These are phyloP conservation scores for Penicillium herquei DNA, from an alignment of 495 filamentous ascomycete genomes.

Conservation along the genomic window DNA sequence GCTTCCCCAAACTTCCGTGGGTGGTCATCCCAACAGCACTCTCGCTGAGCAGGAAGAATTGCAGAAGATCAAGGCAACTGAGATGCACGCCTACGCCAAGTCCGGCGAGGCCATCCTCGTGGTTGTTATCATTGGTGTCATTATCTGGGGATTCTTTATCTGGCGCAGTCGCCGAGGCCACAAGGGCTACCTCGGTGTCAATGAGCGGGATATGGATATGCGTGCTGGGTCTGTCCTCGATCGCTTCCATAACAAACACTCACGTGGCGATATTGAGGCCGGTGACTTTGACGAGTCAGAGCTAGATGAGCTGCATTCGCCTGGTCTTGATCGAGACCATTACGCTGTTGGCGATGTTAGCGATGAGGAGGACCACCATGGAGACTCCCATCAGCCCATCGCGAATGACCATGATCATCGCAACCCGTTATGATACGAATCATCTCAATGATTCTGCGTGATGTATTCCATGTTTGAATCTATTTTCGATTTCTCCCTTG, in stretches of 20 bases:
- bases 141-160: constrained; percentile 79
- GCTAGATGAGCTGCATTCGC: constrained; percentile 68
- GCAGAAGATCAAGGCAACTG: constrained; percentile 75
- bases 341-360: constrained; percentile 46
- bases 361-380: constrained; percentile 33
- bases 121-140: constrained; percentile 76
- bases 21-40: constrained; percentile 80
- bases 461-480: neutral
- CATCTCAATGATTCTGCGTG: neutral
- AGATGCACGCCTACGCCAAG: constrained; percentile 89
- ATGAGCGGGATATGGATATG: constrained; percentile 22
- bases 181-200: constrained; percentile 47
- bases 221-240: constrained; percentile 32
- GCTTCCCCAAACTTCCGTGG: constrained; percentile 75
- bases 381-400: constrained; percentile 10
- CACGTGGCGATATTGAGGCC: constrained; percentile 66
- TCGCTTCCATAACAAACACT: constrained; percentile 49
- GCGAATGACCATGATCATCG: neutral
- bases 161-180: constrained; percentile 68
- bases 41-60: constrained; percentile 69
- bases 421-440: constrained; percentile 13
- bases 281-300: constrained; percentile 89
- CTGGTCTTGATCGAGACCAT: constrained; percentile 36
- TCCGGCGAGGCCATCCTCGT: constrained; percentile 88
- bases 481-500: neutral